These are phyloP conservation scores for Ceratocystis cubensis DNA, from an alignment of 2,329 filamentous ascomycete genomes.

Conservation along the genomic window DNA sequence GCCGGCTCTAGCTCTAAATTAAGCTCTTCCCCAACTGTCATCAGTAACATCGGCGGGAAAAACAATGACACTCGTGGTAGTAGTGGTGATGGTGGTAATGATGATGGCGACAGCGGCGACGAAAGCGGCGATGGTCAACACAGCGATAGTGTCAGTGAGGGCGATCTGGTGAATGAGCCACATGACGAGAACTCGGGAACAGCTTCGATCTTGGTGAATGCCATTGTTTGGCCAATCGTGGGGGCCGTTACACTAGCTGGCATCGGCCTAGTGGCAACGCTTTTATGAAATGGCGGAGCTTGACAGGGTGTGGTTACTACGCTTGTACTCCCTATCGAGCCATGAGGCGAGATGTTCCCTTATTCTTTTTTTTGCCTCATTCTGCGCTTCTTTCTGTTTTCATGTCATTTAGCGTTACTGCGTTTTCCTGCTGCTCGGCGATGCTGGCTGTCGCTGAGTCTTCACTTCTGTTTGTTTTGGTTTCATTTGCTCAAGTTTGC, in stretches of 20 bases:
- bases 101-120: too few species aligned
- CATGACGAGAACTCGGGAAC: not conserved
- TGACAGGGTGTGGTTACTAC: not conserved
- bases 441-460: not conserved
- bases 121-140: not conserved
- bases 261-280: conserved; percentile 9
- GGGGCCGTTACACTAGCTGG: conserved; percentile 2
- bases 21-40: not conserved
- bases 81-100: not conserved
- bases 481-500: not conserved
- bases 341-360: not conserved
- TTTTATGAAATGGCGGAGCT: not conserved
- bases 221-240: conserved; percentile 19
- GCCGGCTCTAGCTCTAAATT: not conserved
- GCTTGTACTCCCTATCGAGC: not conserved
- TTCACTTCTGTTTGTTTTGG: conserved; percentile 6
- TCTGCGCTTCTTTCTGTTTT: conserved; percentile 9
- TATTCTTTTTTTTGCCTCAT: conserved; percentile 1
- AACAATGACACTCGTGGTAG: not conserved
- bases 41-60: not conserved
- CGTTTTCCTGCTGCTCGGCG: not conserved
- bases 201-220: conserved; percentile 12
- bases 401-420: not conserved
- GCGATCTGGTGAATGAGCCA: not conserved
- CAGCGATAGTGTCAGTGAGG: conserved; percentile 5